Evolutionary conservation across 768 basidiomycete species (phyloP), one percentile per base, ranked within the genome.

Genomic region (Boletus pseudopeckii): DNA sequence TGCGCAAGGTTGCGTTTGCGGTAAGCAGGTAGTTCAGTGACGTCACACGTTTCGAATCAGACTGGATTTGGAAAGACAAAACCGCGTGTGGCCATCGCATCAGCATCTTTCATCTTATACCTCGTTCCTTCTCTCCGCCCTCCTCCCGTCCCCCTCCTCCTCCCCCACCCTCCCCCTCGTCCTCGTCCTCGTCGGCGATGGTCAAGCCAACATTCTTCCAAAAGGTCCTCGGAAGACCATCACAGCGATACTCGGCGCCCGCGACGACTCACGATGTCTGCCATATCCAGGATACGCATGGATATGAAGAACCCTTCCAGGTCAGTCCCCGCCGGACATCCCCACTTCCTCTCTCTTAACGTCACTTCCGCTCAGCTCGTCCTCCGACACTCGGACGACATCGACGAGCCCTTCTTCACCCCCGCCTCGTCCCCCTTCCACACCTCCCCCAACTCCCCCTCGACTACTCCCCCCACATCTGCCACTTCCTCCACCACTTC

Each of bases 141-240:
- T n/a, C 44, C 8, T 15, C 24, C 33, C 37, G 17, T 13, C 32
- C 44, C 5, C 28, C 28, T 9, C 28, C 28, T 28, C 30, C 26
- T 11, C 40, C 9, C 22, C 22, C 28, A 2, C 22, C 47, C 36
- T 17, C 46, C 13, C 11, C 28, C 44, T 26, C 53, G 32, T 22
- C 50, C 0, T 38, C 63, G 26, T 44, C 53, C 14, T 54, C 61
- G 26, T 15, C 52, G 61, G 30, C 50, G 56, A 83, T 83, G 83
- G 70, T 73, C 28, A 82, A 77, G 63, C 80, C 83, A 44, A 81
- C 81, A 5, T 64, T 85, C 45, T 60, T 84, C 48, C 86, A 89
- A 67, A 76, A 74, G 38, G 66, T 88, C 41, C 75, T 90, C 40
- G 79, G 81, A 48, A 67, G 75, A 48, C 88, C 88, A 11, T 87